Conservation (phyloP, 805 yeast species). For the Hagleromyces aurorensis region DNA sequence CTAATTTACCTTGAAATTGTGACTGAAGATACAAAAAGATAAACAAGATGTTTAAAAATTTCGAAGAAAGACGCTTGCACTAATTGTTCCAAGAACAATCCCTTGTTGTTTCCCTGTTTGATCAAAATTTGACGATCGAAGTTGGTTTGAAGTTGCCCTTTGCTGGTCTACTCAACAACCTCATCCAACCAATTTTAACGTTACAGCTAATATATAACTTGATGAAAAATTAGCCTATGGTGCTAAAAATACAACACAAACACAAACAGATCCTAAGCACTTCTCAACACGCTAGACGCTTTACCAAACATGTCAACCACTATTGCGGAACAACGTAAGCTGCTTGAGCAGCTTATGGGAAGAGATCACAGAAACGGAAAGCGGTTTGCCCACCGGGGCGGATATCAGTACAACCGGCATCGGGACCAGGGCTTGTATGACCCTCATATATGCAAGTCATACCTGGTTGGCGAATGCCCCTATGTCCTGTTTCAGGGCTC, state of each 20-base stretch:
- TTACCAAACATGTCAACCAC: constrained; percentile 36
- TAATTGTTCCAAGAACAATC: too few species aligned
- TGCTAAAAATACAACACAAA: constrained; percentile 1
- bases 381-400: constrained; percentile 29
- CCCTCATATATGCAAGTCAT: constrained; percentile 66
- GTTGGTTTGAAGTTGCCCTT: too few species aligned
- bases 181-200: too few species aligned
- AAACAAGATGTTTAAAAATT: too few species aligned
- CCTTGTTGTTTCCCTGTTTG: too few species aligned
- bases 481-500: constrained; percentile 77
- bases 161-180: too few species aligned
- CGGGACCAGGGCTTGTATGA: constrained; percentile 37
- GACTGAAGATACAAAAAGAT: too few species aligned
- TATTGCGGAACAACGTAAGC: constrained; percentile 63
- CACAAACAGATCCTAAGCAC: constrained; percentile 1
- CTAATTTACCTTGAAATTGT: too few species aligned
- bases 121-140: too few species aligned
- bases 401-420: constrained; percentile 22
- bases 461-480: constrained; percentile 80
- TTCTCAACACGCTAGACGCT: neutral
- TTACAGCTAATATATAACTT: too few species aligned
- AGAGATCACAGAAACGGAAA: constrained; percentile 20
- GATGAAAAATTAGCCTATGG: constrained; percentile 1
- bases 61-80: too few species aligned
- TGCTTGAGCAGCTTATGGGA: constrained; percentile 69